Base-by-base conservation (phyloP, 2,329 filamentous ascomycete genomes). In the Bipolaris gigantea region DNA sequence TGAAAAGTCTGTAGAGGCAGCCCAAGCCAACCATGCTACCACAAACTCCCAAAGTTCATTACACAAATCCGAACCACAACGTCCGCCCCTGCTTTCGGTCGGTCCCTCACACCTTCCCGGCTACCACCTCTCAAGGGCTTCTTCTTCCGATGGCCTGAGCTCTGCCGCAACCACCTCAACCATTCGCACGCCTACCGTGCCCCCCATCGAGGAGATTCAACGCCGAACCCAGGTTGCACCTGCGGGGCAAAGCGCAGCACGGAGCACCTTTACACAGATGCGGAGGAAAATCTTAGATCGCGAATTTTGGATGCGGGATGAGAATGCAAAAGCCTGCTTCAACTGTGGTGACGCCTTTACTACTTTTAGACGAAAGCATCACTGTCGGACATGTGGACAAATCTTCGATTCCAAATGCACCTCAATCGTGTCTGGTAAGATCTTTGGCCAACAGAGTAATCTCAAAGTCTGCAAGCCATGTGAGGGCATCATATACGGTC, bases 271-370 rank as follows among this genome's bases (percentile, higher is more conserved):
- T 27, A 67, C 73, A 45, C 87, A 89, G 63, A 88, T 96, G 80
- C 86, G 89, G 58, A 89, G 90, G 66, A 92, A 93, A 68, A 87
- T 99, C 7, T 78, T 97, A 41, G 96, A 90, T 72, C 94, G 92
- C 68, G 92, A 97, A 64, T 97, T 96, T 65, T 97, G 93, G 94
- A 99, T 99, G 94, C 90, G 92, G 55, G 94, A 99, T 71, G 94
- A 97, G 69, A 97, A 95, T 59, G 95, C 93, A 55, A 97, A 96
- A 71, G 93, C 97, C 66, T 99, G 94, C 69, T 99, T 97, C 71
- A 85, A 90, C 40, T 99, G 94, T 67, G 90, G 90, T 40, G 89
- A 90, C 54, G 84, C 89, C 2, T 99, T 99, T 69, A 92, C 91
- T 0, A 94, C 93, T 1, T 97, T 97, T 71, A 85, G 94, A 55